Base-by-base conservation (phyloP, 2,329 filamentous ascomycete species). In the Ophiostoma tasmaniense region DNA sequence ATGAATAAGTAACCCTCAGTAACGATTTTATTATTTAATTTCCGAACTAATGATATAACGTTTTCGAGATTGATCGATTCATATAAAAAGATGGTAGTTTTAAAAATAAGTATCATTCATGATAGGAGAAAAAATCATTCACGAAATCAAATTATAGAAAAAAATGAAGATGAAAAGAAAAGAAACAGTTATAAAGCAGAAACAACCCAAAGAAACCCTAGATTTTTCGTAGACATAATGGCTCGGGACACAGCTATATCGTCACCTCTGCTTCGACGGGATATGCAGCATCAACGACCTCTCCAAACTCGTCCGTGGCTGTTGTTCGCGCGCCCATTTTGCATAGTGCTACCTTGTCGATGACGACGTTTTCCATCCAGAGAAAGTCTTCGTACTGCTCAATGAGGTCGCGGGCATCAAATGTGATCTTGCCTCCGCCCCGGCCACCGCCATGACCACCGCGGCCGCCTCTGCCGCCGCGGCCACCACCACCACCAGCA, bases 311-410 rank as follows among this genome's bases (percentile, higher is more conserved):
- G 35, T 86, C 77, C 22, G 80, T 80, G 73, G 85, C 87, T 81
- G 88, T 90, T 17, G 70, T 28, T 45, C 61, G 64, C 11, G 92
- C 92, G 0, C 93, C 92, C 93, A 97, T 97, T 75, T 87, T 88
- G 76, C 92, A 97, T 50, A 97, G 88, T 66, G 89, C 88, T 55
- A 97, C 79, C 70, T 82, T 85, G 69, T 92, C 87, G n/a, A 97
- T 76, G 20, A 81, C 80, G 30, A 94, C 80, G 66, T 86, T 79
- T 68, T 87, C 81, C 73, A 90, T 87, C 92, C 93, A 97, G 0
- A 87, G 77, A 72, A 88, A 87, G 45, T 87, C 85, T 42, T 83
- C 81, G 74, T 89, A 92, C 70, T 81, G 78, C 59, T 84, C 82
- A n/a, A 89, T 67, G n/a, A 88, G 76, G 13, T 79, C 81, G 66